These are phyloP conservation scores for Fusarium nelsonii DNA, from an alignment of 2,329 filamentous ascomycete genomes.

Conservation along the genomic window DNA sequence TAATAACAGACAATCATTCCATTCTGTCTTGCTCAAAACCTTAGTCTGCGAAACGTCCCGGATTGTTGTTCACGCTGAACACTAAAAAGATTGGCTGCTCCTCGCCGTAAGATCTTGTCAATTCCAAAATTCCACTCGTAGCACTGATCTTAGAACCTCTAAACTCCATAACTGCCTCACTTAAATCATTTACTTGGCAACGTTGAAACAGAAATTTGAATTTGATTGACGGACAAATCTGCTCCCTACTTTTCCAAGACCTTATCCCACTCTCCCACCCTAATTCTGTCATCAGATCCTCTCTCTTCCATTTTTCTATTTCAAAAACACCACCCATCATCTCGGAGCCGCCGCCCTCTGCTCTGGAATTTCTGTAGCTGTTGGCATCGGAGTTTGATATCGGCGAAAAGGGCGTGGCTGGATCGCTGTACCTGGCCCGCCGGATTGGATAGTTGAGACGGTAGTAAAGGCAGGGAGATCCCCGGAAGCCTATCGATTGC, in stretches of 20 bases:
- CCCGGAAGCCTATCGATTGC: not conserved
- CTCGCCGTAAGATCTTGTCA: too few relatives aligned
- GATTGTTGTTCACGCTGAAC: too few relatives aligned
- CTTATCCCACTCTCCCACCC: not conserved
- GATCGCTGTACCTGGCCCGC: not conserved
- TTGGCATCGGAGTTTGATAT: not conserved
- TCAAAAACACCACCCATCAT: not conserved
- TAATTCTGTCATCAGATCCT: not conserved
- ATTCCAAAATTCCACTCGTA: too few relatives aligned
- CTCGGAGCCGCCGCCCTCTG: not conserved
- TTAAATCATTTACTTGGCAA: too few relatives aligned
- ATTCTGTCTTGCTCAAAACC: too few relatives aligned
- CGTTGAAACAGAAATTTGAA: too few relatives aligned
- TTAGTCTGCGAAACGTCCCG: too few relatives aligned
- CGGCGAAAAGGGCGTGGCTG: not conserved
- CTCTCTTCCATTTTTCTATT: not conserved
- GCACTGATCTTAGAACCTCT: too few relatives aligned
- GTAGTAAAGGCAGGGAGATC: slow-evolving; percentile 3
- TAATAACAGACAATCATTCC: too few relatives aligned
- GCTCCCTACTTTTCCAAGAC: not conserved
- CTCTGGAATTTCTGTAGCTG: not conserved
- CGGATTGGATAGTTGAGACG: not conserved
- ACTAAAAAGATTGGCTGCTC: too few relatives aligned
- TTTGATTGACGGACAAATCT: not conserved
- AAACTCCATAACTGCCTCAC: too few relatives aligned